Base-by-base conservation (phyloP, 148 eudicot species). In the Polygonum maritimum region DNA sequence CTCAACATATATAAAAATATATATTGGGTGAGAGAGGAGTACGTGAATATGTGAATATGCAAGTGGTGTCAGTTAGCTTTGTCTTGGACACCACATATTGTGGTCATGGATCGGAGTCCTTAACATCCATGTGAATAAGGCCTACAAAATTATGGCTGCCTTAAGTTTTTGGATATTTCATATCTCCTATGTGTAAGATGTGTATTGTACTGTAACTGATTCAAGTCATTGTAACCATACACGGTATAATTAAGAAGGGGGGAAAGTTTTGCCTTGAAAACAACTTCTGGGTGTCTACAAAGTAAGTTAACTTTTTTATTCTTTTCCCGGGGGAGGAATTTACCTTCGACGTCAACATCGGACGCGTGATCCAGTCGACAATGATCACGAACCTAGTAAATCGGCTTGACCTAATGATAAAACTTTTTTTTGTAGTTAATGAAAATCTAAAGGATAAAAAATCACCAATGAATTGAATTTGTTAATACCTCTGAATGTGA, bases 31-130 rank as follows among this genome's bases (percentile, higher is more conserved):
- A 44, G 55, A 16, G 55, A 2, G 18, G 4, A 4, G 55, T 26
- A 26, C 15, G 55, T 49, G 55, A 13, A 49, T 16, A 11, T 49
- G 55, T 14, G 55, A 49, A 44, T 44, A 7, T 49, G 62, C 26
- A 57, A 57, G 63, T 57, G 63, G 63, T 57, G 63, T 57, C 63
- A 57, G 63, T 57, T 57, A 57, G 22, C 31, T 19, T 57, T 57
- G 63, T 57, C 63, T 57, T 57, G 26, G 13, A 57, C 60, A n/a
- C 60, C n/a, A 54, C 10, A 18, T 54, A 18, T 15, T 51, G 57
- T 51, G 57, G 57, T 51, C 57, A 51, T 44, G 47, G n/a, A n/a
- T n/a, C n/a, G n/a, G 47, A 44, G 47, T 44, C 47, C 47, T 51
- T 3, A 51, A 51, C 57, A 15, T 19, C 57, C 57, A 51, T 51